Evolutionary conservation across 1,139 yeast species (phyloP).

Genomic region (Candida sp.): DNA sequence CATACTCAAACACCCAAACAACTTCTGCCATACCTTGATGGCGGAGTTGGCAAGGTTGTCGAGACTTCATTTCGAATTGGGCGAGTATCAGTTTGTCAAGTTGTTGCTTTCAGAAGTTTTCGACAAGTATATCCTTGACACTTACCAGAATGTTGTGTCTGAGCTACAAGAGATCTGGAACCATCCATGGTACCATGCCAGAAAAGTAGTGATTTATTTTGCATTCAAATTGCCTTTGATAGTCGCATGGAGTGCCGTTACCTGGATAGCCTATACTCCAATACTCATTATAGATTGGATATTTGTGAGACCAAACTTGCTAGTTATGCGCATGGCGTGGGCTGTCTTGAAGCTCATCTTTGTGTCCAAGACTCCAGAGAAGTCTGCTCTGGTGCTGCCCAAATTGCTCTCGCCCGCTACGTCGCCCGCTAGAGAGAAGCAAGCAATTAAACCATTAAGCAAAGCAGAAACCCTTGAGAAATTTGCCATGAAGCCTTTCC

Average conservation of each 20-base stretch:
- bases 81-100: slow-evolving; percentile 13
- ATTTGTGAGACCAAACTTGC: slow-evolving; percentile 8
- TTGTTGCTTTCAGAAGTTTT: slow-evolving; percentile 20
- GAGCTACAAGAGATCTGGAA: slow-evolving; percentile 9
- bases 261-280: slow-evolving; percentile 22
- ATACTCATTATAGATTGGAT: slow-evolving; percentile 8
- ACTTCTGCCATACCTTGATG: slow-evolving; percentile 12
- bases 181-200: slow-evolving; percentile 11
- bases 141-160: slow-evolving; percentile 6
- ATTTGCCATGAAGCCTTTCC: slow-evolving; percentile 15
- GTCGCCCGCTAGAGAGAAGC: background rate
- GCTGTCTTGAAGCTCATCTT: slow-evolving; percentile 2
- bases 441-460: background rate
- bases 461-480: background rate
- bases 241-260: slow-evolving; percentile 18
- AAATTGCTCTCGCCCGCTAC: background rate
- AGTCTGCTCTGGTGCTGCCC: background rate
- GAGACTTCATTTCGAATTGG: slow-evolving; percentile 10
- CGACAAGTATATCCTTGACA: slow-evolving; percentile 15
- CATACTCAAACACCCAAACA: slow-evolving; percentile 16
- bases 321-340: slow-evolving; percentile 1
- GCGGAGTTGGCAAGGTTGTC: slow-evolving; percentile 14
- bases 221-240: slow-evolving; percentile 21
- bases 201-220: slow-evolving; percentile 14
- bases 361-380: background rate